These are phyloP conservation scores for Termitomyces sp. DNA, from an alignment of 768 basidiomycete genomes.

Conservation along the genomic window DNA sequence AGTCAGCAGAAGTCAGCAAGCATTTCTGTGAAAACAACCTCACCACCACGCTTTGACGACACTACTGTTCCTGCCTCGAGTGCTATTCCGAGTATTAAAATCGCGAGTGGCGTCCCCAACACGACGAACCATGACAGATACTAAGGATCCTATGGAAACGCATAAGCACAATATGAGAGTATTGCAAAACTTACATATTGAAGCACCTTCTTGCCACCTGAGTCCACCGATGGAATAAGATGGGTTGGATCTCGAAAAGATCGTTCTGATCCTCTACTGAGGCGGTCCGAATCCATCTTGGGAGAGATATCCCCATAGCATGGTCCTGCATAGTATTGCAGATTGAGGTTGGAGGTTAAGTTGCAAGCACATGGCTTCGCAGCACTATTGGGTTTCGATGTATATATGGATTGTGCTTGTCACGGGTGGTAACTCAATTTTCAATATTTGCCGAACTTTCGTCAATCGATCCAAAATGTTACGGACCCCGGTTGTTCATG, in stretches of 20 bases:
- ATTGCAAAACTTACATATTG: slow-evolving; percentile 41
- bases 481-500: too few relatives aligned
- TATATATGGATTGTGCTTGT: too few relatives aligned
- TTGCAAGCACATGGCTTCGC: neutral
- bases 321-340: neutral
- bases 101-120: slow-evolving; percentile 34
- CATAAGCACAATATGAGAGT: neutral
- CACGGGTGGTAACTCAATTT: too few relatives aligned
- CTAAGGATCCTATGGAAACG: slow-evolving; percentile 26
- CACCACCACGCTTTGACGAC: slow-evolving; percentile 42
- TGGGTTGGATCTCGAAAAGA: slow-evolving; percentile 41
- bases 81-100: slow-evolving; percentile 44
- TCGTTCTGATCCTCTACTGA: slow-evolving; percentile 22
- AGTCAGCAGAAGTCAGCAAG: neutral
- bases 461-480: too few relatives aligned
- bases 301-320: neutral
- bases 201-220: slow-evolving; percentile 29
- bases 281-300: slow-evolving; percentile 5
- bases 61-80: slow-evolving; percentile 43
- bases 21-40: slow-evolving; percentile 9
- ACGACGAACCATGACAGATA: slow-evolving; percentile 33
- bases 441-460: too few relatives aligned
- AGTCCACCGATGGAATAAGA: slow-evolving; percentile 44
- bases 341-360: neutral
- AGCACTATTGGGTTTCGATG: neutral